Evolutionary conservation across 495 filamentous ascomycete species (phyloP).

Genomic region (Hyphodiscus hymeniophilus): DNA sequence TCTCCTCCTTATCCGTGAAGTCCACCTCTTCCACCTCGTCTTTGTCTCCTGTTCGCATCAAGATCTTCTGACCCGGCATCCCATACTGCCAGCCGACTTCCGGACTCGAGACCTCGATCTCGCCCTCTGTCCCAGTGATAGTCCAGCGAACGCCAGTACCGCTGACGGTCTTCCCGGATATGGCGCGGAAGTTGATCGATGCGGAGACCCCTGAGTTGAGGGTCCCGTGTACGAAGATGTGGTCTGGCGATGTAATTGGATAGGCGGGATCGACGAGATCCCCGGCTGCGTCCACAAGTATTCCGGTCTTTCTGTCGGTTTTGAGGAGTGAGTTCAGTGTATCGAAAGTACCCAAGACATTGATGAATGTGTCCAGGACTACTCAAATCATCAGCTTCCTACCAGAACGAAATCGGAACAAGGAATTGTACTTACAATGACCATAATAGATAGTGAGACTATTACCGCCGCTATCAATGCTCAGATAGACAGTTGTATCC

Average conservation of each 20-base stretch:
- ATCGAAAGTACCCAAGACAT: constrained; percentile 33
- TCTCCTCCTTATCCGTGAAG: background rate
- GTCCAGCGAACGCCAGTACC: constrained; percentile 29
- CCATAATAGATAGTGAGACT: constrained; percentile 24
- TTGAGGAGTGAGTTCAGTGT: constrained; percentile 25
- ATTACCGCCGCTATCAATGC: constrained; percentile 24
- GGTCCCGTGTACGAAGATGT: constrained; percentile 35
- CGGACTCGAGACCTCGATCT: constrained; percentile 30
- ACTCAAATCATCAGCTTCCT: background rate
- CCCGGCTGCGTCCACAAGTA: constrained; percentile 23
- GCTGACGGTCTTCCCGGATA: constrained; percentile 23
- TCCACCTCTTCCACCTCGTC: background rate
- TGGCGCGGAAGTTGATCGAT: constrained; percentile 29
- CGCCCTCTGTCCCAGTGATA: constrained; percentile 38
- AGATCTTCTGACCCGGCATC: background rate
- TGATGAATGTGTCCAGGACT: constrained; percentile 26
- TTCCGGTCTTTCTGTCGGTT: constrained; percentile 23
- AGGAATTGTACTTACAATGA: constrained; percentile 21
- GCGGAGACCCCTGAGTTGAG: constrained; percentile 28
- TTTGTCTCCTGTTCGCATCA: background rate
- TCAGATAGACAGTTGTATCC: constrained; percentile 21
- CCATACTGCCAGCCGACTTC: background rate
- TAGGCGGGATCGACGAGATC: constrained; percentile 18
- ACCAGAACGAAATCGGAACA: background rate
- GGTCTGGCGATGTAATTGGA: constrained; percentile 30